These are phyloP conservation scores for Apiospora rasikravindrae DNA, from an alignment of 2,329 filamentous ascomycete species.

Conservation along the genomic window DNA sequence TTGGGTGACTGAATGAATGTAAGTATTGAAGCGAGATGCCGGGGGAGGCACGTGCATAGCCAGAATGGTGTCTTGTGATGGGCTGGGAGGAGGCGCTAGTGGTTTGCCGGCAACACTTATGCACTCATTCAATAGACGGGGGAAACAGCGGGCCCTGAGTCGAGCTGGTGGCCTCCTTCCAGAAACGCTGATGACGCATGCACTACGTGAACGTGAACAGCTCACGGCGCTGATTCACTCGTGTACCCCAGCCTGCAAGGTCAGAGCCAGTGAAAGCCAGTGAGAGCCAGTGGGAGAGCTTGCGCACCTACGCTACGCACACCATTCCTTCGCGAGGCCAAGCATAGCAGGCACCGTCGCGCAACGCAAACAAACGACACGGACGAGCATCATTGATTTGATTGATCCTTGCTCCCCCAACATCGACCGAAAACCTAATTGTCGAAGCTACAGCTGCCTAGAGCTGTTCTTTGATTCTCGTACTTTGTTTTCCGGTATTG, in stretches of 20 bases:
- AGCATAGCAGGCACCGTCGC: neutral
- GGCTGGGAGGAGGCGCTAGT: neutral
- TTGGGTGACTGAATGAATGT: neutral
- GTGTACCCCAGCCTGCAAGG: neutral
- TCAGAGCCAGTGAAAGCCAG: neutral
- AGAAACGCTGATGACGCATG: conserved; percentile 12
- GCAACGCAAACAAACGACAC: neutral
- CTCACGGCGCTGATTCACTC: neutral
- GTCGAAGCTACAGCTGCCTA: conserved; percentile 9
- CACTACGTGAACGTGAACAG: neutral
- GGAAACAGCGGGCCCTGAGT: neutral
- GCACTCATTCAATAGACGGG: neutral
- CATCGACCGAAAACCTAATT: conserved; percentile 15
- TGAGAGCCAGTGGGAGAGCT: neutral
- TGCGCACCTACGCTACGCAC: neutral
- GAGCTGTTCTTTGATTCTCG: neutral
- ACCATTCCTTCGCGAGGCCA: neutral
- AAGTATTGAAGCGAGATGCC: neutral
- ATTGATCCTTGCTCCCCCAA: conserved; percentile 6
- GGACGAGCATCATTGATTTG: neutral
- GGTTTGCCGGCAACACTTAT: neutral
- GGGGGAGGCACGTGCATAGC: neutral
- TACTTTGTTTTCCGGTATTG: neutral
- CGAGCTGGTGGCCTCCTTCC: conserved; percentile 3
- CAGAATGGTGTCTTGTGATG: conserved; percentile 6